phyloP scores from a whole-genome alignment of 768 basidiomycete species.

The Strobilomyces echinocephalus region DNA sequence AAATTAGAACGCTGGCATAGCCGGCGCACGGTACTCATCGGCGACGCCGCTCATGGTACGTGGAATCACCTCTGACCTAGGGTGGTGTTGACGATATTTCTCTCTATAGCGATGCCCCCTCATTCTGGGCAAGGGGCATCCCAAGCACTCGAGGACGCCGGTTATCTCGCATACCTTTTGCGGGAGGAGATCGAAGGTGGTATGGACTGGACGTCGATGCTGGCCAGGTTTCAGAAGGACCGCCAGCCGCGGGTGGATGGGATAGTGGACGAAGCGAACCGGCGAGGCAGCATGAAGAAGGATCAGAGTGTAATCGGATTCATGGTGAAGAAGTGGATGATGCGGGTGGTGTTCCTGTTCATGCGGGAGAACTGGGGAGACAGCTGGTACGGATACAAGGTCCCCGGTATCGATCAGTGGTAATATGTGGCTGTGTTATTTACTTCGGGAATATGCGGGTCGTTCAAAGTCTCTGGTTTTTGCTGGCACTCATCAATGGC shows the following conservation, averaged over 20 bases:
- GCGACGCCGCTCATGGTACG: slow-evolving; percentile 32
- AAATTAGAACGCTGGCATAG: slow-evolving; percentile 25
- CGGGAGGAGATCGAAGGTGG: slow-evolving; percentile 8
- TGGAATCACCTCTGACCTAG: not conserved
- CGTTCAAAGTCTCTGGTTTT: not conserved
- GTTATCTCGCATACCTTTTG: slow-evolving; percentile 28
- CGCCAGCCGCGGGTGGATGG: slow-evolving; percentile 23
- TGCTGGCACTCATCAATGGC: slow-evolving; percentile 41
- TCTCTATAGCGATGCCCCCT: slow-evolving; percentile 27
- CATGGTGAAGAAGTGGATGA: slow-evolving; percentile 24
- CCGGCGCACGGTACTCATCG: slow-evolving; percentile 25
- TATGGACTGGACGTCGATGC: slow-evolving; percentile 12
- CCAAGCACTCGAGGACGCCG: slow-evolving; percentile 29
- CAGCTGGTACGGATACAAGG: slow-evolving; percentile 28
- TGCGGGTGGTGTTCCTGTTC: slow-evolving; percentile 20
- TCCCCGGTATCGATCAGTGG: slow-evolving; percentile 27
- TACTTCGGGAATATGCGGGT: slow-evolving; percentile 37
- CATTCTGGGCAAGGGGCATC: slow-evolving; percentile 31
- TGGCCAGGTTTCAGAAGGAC: slow-evolving; percentile 22
- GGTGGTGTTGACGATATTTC: not conserved
- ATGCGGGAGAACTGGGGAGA: slow-evolving; percentile 27
- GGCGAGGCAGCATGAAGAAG: slow-evolving; percentile 23
- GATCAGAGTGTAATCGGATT: slow-evolving; percentile 16
- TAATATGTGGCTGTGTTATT: slow-evolving; percentile 30
- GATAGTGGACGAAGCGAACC: slow-evolving; percentile 27